Base-by-base conservation (phyloP, 495 filamentous ascomycete genomes). In the Hypoxylon fragiforme region DNA sequence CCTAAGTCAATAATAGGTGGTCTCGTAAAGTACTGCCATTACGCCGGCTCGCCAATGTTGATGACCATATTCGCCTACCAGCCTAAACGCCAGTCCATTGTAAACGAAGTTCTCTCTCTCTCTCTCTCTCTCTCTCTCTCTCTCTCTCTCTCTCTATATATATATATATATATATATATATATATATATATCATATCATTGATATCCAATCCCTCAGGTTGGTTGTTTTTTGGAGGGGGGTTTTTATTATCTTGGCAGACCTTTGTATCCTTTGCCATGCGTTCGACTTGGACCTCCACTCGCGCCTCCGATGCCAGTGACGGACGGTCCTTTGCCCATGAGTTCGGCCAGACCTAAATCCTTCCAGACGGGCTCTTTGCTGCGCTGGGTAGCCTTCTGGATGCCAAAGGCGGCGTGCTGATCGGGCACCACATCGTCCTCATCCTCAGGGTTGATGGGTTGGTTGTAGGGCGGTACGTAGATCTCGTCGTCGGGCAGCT, bases 331-430 rank as follows among this genome's bases (percentile, higher is more conserved):
- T 48, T 76, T 74, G 30, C 72, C 73, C 76, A 91, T 85, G 54
- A 95, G 73, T 46, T 85, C 85, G 34, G 80, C 77, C 22, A 97
- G 69, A 1, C 91, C 90, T 9, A 96, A 65, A 74, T 97, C 94
- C 64, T 88, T 85, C 94, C 92, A 97, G 3, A 85, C 84, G 2
- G 84, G 74, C 73, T 92, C 91, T 44, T 78, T 74, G 57, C 71
- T 73, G 42, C 80, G 81, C 73, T 88, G 84, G 56, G 85, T 96
- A 0, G 92, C 94, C 60, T 91, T 82, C 62, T 87, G 81, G 62
- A 98, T 97, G 1, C 94, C 94, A 73, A 96, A 98, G 4, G 94
- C 94, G 1, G 94, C 92, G 70, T 98, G 94, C 76, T 96, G 91
- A 64, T 97, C 91, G 0, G 94, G 94, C 8, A 98, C 92, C 3